Evolutionary conservation across 2,329 filamentous ascomycete species (phyloP).

Genomic region (Tolypocladium sp.): DNA sequence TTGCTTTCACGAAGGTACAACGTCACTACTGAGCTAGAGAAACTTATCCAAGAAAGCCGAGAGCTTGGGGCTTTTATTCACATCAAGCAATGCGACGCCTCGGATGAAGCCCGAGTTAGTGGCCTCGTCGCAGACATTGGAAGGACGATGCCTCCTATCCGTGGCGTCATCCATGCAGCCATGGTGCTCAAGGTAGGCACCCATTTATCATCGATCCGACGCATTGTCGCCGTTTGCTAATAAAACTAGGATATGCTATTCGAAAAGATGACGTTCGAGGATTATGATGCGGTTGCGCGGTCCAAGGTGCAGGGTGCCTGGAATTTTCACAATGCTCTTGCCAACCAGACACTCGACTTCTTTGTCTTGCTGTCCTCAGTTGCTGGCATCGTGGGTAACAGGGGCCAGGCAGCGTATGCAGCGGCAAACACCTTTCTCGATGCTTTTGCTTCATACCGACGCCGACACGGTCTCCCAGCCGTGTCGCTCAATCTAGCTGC

Average conservation of each 20-base stretch:
- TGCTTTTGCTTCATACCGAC: constrained; percentile 22
- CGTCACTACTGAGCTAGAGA: constrained; percentile 27
- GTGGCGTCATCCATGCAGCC: constrained; percentile 33
- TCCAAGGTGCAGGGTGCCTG: constrained; percentile 44
- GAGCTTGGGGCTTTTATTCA: constrained; percentile 30
- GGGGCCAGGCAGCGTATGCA: constrained; percentile 42
- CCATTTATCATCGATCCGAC: no score
- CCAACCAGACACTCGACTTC: constrained; percentile 34
- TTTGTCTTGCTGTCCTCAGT: constrained; percentile 45
- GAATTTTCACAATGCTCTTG: constrained; percentile 42
- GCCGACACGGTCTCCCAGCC: constrained; percentile 28
- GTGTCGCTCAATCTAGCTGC: constrained; percentile 43
- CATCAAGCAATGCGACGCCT: constrained; percentile 40
- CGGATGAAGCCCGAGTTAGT: constrained; percentile 21
- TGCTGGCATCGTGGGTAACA: constrained; percentile 39
- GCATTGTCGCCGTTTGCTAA: no score
- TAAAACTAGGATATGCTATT: constrained; percentile 32
- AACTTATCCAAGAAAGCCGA: constrained; percentile 29
- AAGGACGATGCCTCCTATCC: constrained; percentile 23
- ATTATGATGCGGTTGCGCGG: constrained; percentile 37
- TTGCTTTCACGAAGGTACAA: constrained; percentile 38
- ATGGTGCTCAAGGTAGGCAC: constrained; percentile 27
- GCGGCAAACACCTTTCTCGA: constrained; percentile 37
- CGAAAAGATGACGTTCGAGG: constrained; percentile 41
- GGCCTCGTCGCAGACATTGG: constrained; percentile 12